Conservation (phyloP, 345 rosid species). For the Acer saccharum region DNA sequence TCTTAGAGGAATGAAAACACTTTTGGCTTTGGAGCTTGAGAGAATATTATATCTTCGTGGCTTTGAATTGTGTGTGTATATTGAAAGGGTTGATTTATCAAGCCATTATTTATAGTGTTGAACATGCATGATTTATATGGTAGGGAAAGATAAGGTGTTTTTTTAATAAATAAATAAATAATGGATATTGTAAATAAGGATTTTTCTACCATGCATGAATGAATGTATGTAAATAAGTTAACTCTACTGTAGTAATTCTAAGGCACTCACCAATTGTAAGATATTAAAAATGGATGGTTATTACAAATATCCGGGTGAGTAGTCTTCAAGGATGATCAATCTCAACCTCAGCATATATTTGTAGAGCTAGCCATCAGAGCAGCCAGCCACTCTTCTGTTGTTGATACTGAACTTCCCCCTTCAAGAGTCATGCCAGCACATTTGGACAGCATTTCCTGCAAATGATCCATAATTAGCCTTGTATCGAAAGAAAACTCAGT, state of each 20-base stretch:
- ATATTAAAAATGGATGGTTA: background rate
- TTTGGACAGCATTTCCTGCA: slow-evolving; percentile 31
- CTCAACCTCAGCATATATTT: background rate
- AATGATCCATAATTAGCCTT: background rate
- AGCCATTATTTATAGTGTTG: too few species aligned
- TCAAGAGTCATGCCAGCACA: slow-evolving; percentile 29
- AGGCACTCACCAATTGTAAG: background rate
- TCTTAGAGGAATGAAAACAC: too few species aligned
- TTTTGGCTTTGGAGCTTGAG: too few species aligned
- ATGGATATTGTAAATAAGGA: too few species aligned
- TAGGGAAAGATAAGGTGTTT: too few species aligned
- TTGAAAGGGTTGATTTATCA: too few species aligned
- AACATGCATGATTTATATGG: too few species aligned
- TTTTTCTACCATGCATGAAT: too few species aligned
- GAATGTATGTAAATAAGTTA: background rate
- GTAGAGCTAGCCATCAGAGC: slow-evolving; percentile 21
- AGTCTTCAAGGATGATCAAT: background rate
- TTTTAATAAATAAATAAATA: too few species aligned
- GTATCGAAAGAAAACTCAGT: background rate
- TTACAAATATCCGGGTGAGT: background rate
- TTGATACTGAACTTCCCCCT: slow-evolving; percentile 20
- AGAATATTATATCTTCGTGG: too few species aligned
- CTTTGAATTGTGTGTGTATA: too few species aligned
- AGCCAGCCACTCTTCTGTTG: slow-evolving; percentile 21
- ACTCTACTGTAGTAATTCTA: background rate